Conservation (phyloP, 208 protist species). For the Leishmania braziliensis region DNA sequence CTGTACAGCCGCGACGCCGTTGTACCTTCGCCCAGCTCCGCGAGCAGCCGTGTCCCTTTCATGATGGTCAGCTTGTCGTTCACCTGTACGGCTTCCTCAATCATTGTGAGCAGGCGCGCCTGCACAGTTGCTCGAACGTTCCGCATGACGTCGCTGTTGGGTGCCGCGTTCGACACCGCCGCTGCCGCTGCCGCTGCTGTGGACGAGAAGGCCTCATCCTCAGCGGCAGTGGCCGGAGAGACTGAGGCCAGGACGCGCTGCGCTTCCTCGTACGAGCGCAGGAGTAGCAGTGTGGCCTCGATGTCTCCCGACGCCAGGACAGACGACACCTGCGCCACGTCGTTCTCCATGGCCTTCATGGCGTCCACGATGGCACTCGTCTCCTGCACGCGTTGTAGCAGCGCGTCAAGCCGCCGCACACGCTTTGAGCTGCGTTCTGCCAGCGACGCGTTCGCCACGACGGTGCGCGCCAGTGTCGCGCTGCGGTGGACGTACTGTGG, state of each 20-base stretch:
- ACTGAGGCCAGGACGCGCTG: constrained; percentile 32
- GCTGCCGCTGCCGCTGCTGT: neutral
- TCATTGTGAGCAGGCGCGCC: constrained; percentile 29
- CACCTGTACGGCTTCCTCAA: constrained; percentile 36
- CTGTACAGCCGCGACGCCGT: constrained; percentile 58
- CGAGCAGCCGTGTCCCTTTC: constrained; percentile 49
- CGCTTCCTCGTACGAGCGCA: constrained; percentile 70
- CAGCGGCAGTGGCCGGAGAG: constrained; percentile 9
- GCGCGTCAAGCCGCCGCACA: constrained; percentile 47
- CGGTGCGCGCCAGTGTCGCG: constrained; percentile 46
- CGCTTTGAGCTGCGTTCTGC: constrained; percentile 56
- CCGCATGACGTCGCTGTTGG: constrained; percentile 29
- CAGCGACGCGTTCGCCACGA: constrained; percentile 49
- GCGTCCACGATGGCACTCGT: constrained; percentile 55
- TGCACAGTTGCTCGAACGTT: constrained; percentile 32
- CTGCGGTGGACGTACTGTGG: constrained; percentile 52
- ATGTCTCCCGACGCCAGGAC: constrained; percentile 49
- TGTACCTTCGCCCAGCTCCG: constrained; percentile 45
- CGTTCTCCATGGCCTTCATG: constrained; percentile 48
- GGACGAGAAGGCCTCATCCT: neutral
- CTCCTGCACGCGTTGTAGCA: constrained; percentile 61
- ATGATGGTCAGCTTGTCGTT: constrained; percentile 83
- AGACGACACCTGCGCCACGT: constrained; percentile 31
- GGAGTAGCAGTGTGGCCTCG: constrained; percentile 53
- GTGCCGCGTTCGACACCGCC: neutral